Evolutionary conservation across 164 flowering plant species (phyloP).

Genomic region (Liriodendron chinense): DNA sequence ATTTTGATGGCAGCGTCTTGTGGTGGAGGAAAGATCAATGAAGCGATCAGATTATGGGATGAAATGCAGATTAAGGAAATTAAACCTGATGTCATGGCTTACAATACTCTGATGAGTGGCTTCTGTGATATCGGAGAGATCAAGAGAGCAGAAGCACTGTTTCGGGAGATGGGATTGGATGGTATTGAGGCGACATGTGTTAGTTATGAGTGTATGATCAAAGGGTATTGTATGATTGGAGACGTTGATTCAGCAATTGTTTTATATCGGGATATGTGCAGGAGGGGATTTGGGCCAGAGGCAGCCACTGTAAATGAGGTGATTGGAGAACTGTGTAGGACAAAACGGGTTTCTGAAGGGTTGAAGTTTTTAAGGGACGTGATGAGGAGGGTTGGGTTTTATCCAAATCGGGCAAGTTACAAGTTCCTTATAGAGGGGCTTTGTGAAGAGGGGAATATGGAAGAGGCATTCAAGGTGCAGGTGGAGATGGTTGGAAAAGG

Average conservation of each 20-base stretch:
- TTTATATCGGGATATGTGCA: slow-evolving; percentile 55
- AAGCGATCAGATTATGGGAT: slow-evolving; percentile 60
- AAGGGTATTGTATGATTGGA: slow-evolving; percentile 59
- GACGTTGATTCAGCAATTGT: slow-evolving; percentile 53
- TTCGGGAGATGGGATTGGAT: slow-evolving; percentile 55
- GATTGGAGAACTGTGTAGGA: slow-evolving; percentile 41
- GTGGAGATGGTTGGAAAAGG: slow-evolving; percentile 82
- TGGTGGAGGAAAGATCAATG: slow-evolving; percentile 48
- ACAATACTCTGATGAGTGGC: slow-evolving; percentile 68
- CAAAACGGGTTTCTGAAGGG: slow-evolving; percentile 39
- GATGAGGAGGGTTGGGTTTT: slow-evolving; percentile 25
- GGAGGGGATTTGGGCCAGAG: slow-evolving; percentile 50
- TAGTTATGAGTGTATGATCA: slow-evolving; percentile 67
- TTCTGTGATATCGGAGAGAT: slow-evolving; percentile 50
- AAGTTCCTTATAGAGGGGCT: slow-evolving; percentile 52
- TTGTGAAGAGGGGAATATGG: slow-evolving; percentile 56
- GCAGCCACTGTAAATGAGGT: slow-evolving; percentile 43
- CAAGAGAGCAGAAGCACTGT: slow-evolving; percentile 53
- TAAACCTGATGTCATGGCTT: slow-evolving; percentile 56
- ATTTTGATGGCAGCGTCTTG: slow-evolving; percentile 57
- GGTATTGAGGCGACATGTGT: slow-evolving; percentile 48
- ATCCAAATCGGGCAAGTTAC: slow-evolving; percentile 40
- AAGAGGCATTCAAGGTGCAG: slow-evolving; percentile 70
- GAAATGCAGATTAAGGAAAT: slow-evolving; percentile 50
- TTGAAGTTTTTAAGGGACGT: slow-evolving; percentile 37